phyloP scores from a whole-genome alignment of 1,284 basidiomycete genomes.

The Cutaneotrichosporon dermatis region DNA sequence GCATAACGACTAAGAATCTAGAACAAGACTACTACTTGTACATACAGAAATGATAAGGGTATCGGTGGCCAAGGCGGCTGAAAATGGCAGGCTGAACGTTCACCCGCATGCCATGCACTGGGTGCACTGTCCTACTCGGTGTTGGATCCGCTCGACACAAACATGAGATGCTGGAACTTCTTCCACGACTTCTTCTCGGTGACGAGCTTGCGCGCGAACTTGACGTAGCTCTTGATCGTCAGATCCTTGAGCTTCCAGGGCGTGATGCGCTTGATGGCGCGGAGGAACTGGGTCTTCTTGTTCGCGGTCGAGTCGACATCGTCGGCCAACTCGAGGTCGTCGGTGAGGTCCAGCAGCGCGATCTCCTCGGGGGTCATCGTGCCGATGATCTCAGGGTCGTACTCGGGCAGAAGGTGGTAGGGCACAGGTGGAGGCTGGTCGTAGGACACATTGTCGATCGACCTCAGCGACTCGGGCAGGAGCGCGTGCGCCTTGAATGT shows the following conservation, averaged over 20 bases:
- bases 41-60: not conserved
- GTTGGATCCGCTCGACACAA: conserved; percentile 18
- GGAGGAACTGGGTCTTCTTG: conserved; percentile 26
- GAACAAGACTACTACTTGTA: not conserved
- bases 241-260: conserved; percentile 68
- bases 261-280: conserved; percentile 56
- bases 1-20: not conserved
- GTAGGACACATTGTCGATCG: not conserved
- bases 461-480: conserved; percentile 34
- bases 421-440: conserved; percentile 57
- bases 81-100: not conserved
- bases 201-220: conserved; percentile 63
- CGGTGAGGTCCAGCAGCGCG: conserved; percentile 1
- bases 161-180: conserved; percentile 44
- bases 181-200: conserved; percentile 59
- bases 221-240: conserved; percentile 73
- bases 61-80: not conserved
- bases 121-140: not conserved
- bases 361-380: conserved; percentile 6
- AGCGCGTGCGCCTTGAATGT: conserved; percentile 57
- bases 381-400: conserved; percentile 21
- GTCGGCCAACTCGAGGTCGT: too few relatives aligned
- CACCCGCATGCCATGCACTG: not conserved
- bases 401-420: conserved; percentile 59
- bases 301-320: not conserved